Evolutionary conservation across 352 stramenopile species (phyloP), one percentile per base, ranked within the genome.

Genomic region (Globisporangium heterothallicum): DNA sequence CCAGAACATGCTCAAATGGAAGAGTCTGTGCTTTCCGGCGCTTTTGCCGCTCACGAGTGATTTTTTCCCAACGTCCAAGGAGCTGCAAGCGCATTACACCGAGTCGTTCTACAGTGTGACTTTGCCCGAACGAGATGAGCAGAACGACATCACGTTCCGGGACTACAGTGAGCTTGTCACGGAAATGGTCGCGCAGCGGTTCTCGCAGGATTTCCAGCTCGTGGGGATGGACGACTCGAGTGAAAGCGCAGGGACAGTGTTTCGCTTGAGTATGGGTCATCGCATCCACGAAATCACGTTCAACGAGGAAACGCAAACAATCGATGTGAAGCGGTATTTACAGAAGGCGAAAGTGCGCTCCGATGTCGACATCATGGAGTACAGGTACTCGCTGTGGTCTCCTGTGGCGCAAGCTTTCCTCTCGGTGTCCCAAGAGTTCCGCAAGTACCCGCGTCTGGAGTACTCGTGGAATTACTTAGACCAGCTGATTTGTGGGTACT

Each of bases 1-100:
- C 16, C 78, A 89, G 58, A 90, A 92, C 51, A 84, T 96, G 13
- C 85, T 97, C 12, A 98, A 98, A 61, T 99, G 96, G 95, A 98
- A 98, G 54, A 97, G 84, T 59, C 66, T 99, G 19, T 96, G 83
- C 38, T 96, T 97, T 57, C 97, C 97, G 6, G 97, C 96, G 5
- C 87, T 99, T 55, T 72, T 98, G 22, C 92, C 92, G 19, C 72
- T 97, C 12, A 94, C 88, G 10, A 97, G 84, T 24, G 90, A 97
- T 57, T 97, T 88, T 54, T 78, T 96, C 25, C 89, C 89, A 3
- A 68, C 70, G 0, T 50, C 70, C 4, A 86, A 89, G 48, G 84
- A 95, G 58, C 63, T 94, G 16, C 66, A 90, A 60, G 70, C 72
- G 12, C 78, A 89, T 58, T 95, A 94, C 56, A 88, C 70, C 0